A percentile compares a stretch with the other conserved stretches of the same genome.
Conservation (phyloP, 345 rosid species). For the Luvunga scandens region DNA sequence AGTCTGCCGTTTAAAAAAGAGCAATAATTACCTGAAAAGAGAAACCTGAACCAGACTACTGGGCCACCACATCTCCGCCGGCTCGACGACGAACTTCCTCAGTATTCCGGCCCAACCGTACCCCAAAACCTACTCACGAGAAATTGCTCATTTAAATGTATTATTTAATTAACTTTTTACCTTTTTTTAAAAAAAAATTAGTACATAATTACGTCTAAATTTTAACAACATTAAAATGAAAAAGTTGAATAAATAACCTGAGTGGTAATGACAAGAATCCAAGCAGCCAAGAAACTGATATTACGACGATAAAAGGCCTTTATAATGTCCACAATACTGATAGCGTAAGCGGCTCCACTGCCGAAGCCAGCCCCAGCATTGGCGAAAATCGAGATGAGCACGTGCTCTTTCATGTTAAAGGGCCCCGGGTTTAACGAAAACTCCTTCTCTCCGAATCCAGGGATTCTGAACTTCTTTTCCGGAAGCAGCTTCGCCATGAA, state of each 20-base stretch:
- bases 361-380: constrained; percentile 58
- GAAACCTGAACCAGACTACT: constrained; percentile 57
- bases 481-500: constrained; percentile 45
- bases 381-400: constrained; percentile 51
- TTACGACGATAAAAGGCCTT: constrained; percentile 50
- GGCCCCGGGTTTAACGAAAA: constrained; percentile 51
- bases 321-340: constrained; percentile 52
- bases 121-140: constrained; percentile 45
- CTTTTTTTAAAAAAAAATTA: no score
- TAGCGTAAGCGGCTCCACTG: constrained; percentile 52
- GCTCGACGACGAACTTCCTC: constrained; percentile 61
- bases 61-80: constrained; percentile 81
- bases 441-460: constrained; percentile 35
- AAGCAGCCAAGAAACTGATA: constrained; percentile 56
- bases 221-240: neutral
- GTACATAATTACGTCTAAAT: no score
- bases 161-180: no score
- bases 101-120: constrained; percentile 73
- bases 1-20: neutral
- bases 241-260: constrained; percentile 35
- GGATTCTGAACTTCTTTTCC: constrained; percentile 33
- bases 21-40: constrained; percentile 46
- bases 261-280: constrained; percentile 59
- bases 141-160: no score
- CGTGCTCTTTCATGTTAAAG: constrained; percentile 50